Evolutionary conservation across 1,139 yeast species (phyloP).

Genomic region (Lodderomyces orthopsilosis): DNA sequence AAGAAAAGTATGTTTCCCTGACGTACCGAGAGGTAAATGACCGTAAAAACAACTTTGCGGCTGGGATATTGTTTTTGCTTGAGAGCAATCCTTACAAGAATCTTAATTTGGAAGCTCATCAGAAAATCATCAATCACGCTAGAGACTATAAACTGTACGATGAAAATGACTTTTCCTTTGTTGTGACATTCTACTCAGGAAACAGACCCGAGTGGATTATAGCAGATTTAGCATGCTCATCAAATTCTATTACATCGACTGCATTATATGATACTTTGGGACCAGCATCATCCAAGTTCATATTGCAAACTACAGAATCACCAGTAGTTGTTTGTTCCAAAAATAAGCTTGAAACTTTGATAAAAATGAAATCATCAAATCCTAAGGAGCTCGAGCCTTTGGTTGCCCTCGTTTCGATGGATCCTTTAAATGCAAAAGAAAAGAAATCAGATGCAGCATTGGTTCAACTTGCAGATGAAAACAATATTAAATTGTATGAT

Average conservation of each 20-base stretch:
- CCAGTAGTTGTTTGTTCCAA: constrained; percentile 36
- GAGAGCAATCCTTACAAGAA: constrained; percentile 28
- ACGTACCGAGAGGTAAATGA: constrained; percentile 23
- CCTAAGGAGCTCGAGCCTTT: constrained; percentile 27
- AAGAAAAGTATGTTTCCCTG: constrained; percentile 17
- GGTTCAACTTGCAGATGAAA: constrained; percentile 20
- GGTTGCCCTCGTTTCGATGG: constrained; percentile 36
- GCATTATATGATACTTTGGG: constrained; percentile 44
- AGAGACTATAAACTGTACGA: constrained; percentile 21
- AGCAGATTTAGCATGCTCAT: constrained; percentile 36
- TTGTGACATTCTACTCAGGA: constrained; percentile 33
- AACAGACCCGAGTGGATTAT: constrained; percentile 41
- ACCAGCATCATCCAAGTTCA: constrained; percentile 32
- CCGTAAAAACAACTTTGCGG: constrained; percentile 25
- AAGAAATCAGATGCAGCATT: constrained; percentile 18
- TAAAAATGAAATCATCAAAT: constrained; percentile 25
- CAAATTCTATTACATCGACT: constrained; percentile 36
- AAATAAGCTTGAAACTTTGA: constrained; percentile 26
- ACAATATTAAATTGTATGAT: constrained; percentile 28
- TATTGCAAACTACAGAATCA: constrained; percentile 32
- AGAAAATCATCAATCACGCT: constrained; percentile 27
- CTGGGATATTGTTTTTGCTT: constrained; percentile 33
- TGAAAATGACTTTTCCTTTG: constrained; percentile 27
- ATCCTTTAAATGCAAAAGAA: constrained; percentile 20
- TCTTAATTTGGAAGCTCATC: constrained; percentile 21